Percentiles rank a stretch among this genome's conserved stretches.
Conservation (phyloP, 169 alveolate genomes). For the Plasmodium knowlesi region DNA sequence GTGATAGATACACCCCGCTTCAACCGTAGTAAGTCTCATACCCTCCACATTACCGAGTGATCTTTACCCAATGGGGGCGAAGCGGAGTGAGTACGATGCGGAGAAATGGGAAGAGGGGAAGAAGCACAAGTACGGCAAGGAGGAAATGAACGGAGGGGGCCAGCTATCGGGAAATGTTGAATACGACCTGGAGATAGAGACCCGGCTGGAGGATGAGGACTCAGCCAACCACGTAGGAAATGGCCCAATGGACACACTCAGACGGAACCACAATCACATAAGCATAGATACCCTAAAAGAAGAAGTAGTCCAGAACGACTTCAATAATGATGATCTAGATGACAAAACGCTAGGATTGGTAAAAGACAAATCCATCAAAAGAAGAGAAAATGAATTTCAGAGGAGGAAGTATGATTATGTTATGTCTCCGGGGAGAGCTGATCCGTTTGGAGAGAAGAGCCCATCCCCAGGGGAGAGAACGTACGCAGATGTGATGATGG, state of each 20-base stretch:
- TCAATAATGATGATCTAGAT: constrained; percentile 10
- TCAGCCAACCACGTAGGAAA: not conserved
- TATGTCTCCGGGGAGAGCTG: constrained; percentile 89
- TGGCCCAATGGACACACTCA: not conserved
- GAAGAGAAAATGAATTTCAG: constrained; percentile 80
- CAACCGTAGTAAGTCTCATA: not conserved
- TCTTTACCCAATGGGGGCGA: not conserved
- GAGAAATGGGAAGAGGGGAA: not conserved
- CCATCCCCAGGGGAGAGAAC: constrained; percentile 83
- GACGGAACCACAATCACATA: not conserved
- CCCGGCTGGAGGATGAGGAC: constrained; percentile 13
- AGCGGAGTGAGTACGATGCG: not conserved
- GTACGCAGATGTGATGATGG: constrained; percentile 80
- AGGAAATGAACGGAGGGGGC: not conserved
- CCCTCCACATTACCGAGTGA: not conserved
- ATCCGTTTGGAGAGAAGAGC: constrained; percentile 84
- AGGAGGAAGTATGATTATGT: constrained; percentile 77
- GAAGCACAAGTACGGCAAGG: not conserved
- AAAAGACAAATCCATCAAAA: constrained; percentile 78
- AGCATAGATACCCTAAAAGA: constrained; percentile 5
- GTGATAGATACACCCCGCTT: not conserved
- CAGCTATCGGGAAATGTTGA: not conserved
- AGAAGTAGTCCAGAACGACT: constrained; percentile 24
- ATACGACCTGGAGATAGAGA: constrained; percentile 31
- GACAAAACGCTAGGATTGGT: constrained; percentile 25